Percentiles rank a stretch among this genome's conserved stretches.
phyloP scores from a whole-genome alignment of 805 yeast genomes.

The Brettanomyces nanus region DNA sequence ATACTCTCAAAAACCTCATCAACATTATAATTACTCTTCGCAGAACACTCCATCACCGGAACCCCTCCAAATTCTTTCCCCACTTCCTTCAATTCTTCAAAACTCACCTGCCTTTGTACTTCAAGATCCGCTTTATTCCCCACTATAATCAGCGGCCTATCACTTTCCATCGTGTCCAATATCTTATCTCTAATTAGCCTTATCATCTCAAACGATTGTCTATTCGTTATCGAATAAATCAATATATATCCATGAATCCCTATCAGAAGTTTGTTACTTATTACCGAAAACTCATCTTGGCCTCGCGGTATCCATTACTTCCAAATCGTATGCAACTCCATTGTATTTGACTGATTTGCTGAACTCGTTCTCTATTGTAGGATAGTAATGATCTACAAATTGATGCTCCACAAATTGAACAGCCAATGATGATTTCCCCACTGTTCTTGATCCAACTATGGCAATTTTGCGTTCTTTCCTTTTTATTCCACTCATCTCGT shows the following conservation, averaged over 20 bases:
- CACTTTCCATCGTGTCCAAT: constrained; percentile 49
- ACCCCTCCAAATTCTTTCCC: constrained; percentile 35
- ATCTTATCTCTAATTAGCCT: constrained; percentile 77
- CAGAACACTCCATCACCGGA: constrained; percentile 41
- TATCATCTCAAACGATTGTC: constrained; percentile 70
- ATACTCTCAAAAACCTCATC: constrained; percentile 50
- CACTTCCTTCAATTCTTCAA: constrained; percentile 40
- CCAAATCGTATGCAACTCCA: constrained; percentile 71
- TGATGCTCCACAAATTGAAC: constrained; percentile 83
- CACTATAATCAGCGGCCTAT: constrained; percentile 39
- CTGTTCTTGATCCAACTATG: constrained; percentile 81
- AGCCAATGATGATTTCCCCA: constrained; percentile 80
- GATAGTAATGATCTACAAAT: constrained; percentile 83
- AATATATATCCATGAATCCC: constrained; percentile 80
- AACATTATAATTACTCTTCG: constrained; percentile 38
- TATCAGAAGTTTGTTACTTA: constrained; percentile 69
- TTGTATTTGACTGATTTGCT: constrained; percentile 59
- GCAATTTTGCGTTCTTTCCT: constrained; percentile 64
- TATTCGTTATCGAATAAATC: constrained; percentile 73
- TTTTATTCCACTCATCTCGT: too few species aligned
- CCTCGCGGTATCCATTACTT: constrained; percentile 88
- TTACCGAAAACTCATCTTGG: constrained; percentile 78
- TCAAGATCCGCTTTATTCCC: constrained; percentile 49
- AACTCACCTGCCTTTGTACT: constrained; percentile 48
- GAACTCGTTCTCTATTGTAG: constrained; percentile 84